Evolutionary conservation across 1,284 basidiomycete species (phyloP), one percentile per base, ranked within the genome.

Genomic region (Mycena sp.): DNA sequence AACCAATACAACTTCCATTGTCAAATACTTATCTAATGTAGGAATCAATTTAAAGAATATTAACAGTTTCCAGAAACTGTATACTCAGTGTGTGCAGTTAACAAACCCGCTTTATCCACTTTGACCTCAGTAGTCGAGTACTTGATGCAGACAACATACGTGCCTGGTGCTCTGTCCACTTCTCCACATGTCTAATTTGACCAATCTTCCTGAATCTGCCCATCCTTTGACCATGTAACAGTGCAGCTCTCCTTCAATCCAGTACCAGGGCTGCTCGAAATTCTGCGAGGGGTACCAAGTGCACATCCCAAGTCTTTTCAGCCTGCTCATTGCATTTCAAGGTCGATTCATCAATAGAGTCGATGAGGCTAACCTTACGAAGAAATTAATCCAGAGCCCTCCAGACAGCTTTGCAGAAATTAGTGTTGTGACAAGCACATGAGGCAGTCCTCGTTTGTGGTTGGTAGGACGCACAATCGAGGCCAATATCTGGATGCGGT

Each of bases 391-490:
- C 88, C 91, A 92, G 41, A 94, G 85, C 83, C 90, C 67, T 93
- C 90, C 11, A 85, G 74, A 74, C 93, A 48, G 88, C 89, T 58
- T 83, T 85, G 78, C 93, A 94, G 74, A 94, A 93, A 69, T 88
- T 86, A 88, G 86, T 0, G 83, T 81, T 32, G 83, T 89, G 50
- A 93, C 89, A 48, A 82, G 29, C 93, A 88, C 93, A 95, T 95
- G 55, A 94, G 83, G 72, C n/a, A n/a, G n/a, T n/a, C n/a, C 70
- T 93, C 90, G 70, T 94, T 93, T 3, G 92, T 94, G 91, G 91
- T 16, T 90, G 84, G 74, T 89, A 92, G 2, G 84, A 83, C 0
- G 89, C 91, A 28, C 91, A 79, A 71, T 92, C 91, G 7, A 87
- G 64, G 4, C 87, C 89, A 41, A 92, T 84, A 32, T 79, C 82